Evolutionary conservation across 345 rosid genomes (phyloP), one percentile per base, ranked within the genome.

Genomic region (Pistacia vera): DNA sequence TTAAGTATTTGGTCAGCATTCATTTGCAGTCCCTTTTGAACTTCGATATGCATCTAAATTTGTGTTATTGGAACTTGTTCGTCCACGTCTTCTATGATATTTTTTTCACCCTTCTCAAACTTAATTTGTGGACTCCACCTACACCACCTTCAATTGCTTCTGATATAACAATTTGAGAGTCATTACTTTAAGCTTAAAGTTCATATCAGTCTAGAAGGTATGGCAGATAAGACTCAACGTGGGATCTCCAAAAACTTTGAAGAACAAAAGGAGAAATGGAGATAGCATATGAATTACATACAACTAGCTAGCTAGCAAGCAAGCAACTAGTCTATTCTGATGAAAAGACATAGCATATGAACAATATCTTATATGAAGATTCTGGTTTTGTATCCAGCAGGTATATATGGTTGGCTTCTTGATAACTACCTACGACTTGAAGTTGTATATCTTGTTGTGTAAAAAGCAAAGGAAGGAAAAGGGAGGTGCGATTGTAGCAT

Each of bases 31-130:
- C 70, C 8, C 1, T 41, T 22, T 49, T 35, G 38, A 48, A 22
- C 46, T 61, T 61, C 44, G 22, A 18, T 11, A 56, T 71, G 74
- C 8, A 57, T 4, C 22, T 56, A 48, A 9, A 10, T 54, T 16
- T 4, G 57, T 72, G 28, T 61, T 2, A 28, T 61, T 72, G 67
- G 75, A 61, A 46, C 44, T 48, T 60, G 58, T 28, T 62, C n/a
- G 58, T 30, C 59, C 76, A 49, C 33, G 49, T 62, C 46, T 13
- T 5, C 12, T n/a, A 57, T 22, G 2, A 12, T 1, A 58, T 2
- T 2, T 41, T 8, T 41, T 8, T 4, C 44, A 25, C 44, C 44
- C 44, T 41, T 41, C 44, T 41, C 44, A 41, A 41, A 36, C 41
- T 36, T 36, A 69, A 7, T 70, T 3, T 57, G 20, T 2, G 63